Percentiles rank a stretch among this genome's conserved stretches.
Evolutionary conservation across 495 filamentous ascomycete genomes (phyloP).

Genomic region (Penicillium daleae): DNA sequence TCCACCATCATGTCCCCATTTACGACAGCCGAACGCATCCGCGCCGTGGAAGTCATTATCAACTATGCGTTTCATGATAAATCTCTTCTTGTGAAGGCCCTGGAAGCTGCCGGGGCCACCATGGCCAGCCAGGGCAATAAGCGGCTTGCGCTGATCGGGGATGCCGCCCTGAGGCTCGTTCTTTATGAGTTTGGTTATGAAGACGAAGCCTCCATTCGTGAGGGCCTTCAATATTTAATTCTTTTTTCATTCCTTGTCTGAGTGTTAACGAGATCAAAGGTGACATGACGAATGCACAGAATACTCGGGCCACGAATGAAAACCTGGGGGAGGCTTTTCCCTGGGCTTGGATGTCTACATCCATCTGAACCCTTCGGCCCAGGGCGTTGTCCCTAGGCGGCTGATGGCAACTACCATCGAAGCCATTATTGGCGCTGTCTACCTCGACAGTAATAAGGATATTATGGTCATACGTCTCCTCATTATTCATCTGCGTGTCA

Average conservation of each 20-base stretch:
- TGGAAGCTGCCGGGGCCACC: background rate
- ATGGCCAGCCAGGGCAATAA: background rate
- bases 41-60: background rate
- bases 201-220: slow-evolving; percentile 8
- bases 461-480: background rate
- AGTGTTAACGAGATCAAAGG: too few species aligned
- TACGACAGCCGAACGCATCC: background rate
- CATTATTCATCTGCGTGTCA: background rate
- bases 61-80: background rate
- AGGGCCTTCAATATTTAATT: background rate
- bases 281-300: too few species aligned
- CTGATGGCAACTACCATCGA: background rate
- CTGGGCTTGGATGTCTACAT: background rate
- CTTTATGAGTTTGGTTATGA: slow-evolving; percentile 8
- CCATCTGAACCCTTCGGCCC: background rate
- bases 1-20: too few species aligned
- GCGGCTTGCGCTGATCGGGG: background rate
- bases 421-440: background rate
- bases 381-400: background rate
- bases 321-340: background rate
- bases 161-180: background rate
- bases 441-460: background rate
- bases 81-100: background rate
- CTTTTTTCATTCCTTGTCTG: too few species aligned
- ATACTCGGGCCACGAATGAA: too few species aligned